Base-by-base conservation (phyloP, 192 early-diverging fungal species). In the Backusella macrospora region DNA sequence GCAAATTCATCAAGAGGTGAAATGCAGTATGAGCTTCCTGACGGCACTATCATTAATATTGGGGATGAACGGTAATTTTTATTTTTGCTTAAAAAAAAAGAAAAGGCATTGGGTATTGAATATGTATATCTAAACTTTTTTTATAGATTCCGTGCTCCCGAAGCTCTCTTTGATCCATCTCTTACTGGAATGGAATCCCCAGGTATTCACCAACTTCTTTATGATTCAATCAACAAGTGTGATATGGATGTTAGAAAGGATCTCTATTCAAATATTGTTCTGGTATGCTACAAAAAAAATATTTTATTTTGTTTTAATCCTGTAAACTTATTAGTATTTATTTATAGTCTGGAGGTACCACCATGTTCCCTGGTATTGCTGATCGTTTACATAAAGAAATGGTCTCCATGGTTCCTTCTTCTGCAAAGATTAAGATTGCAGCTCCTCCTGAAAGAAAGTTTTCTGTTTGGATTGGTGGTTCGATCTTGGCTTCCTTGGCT, bases 11-110 rank as follows among this genome's bases (percentile, higher is more conserved):
- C 95, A 52, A 88, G 95, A 72, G 87, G 98, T 59, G 96, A 97
- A 85, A 97, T 97, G 92, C 92, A 91, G 55, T 98, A 96, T 88
- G 96, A 97, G 84, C 89, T 99, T 79, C 97, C 97, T 66, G 97
- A 99, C 81, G 97, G 97, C 71, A 94, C 97, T 84, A 93, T 96
- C 79, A 95, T 99, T 84, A 97, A 95, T 82, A 91, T 98, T 63
- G 96, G 96, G 67, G 96, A 93, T 89, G 96, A 98, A 88, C 94
- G 96, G 77, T 81, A 66, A 63, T 18, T 62, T 68, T 39, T 39
- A 21, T 34, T 9, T 37, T 15, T 34, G 0, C 29, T 34, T 34
- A 34, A 34, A 34, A 34, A 34, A 34, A 34, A 34, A 34, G n/a
- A 34, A 34, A 34, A 34, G 29, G 2, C 39, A n/a, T 16, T 65